These are phyloP conservation scores for Gossypium lobatum DNA, from an alignment of 441 rosid species.

Conservation along the genomic window DNA sequence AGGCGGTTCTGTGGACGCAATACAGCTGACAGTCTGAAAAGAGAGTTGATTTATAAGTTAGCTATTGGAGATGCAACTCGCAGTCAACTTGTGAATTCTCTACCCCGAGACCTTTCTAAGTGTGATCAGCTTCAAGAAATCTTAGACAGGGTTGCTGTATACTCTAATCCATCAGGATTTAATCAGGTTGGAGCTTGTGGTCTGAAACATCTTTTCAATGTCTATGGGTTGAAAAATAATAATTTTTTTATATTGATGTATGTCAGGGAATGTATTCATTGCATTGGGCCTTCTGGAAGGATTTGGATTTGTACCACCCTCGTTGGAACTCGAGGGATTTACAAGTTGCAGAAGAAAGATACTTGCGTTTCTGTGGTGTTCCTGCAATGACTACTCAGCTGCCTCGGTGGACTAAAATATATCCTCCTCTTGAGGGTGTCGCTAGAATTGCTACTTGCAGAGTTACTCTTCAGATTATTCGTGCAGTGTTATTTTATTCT, in stretches of 20 bases:
- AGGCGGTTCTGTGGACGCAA: constrained; percentile 83
- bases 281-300: constrained; percentile 77
- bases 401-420: constrained; percentile 78
- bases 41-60: constrained; percentile 83
- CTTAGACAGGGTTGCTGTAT: constrained; percentile 67
- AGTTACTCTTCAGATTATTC: constrained; percentile 58
- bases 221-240: constrained; percentile 1
- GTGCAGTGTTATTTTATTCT: constrained; percentile 71
- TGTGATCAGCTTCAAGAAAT: constrained; percentile 69
- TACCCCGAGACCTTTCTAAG: constrained; percentile 87
- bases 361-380: constrained; percentile 60
- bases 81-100: constrained; percentile 82
- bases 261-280: constrained; percentile 86
- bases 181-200: constrained; percentile 67
- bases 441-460: constrained; percentile 78
- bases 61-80: constrained; percentile 90
- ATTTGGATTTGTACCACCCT: constrained; percentile 90
- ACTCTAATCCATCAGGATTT: constrained; percentile 80
- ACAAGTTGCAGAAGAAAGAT: constrained; percentile 96
- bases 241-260: constrained; percentile 9
- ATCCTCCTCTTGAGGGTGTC: constrained; percentile 67
- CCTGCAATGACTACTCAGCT: constrained; percentile 79
- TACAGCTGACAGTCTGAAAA: constrained; percentile 73
- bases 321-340: constrained; percentile 89
- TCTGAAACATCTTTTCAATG: constrained; percentile 15